A percentile compares a stretch with the other conserved stretches of the same genome.
Conservation (phyloP, 75 land plant genomes). For the Isoetes taiwanensis region DNA sequence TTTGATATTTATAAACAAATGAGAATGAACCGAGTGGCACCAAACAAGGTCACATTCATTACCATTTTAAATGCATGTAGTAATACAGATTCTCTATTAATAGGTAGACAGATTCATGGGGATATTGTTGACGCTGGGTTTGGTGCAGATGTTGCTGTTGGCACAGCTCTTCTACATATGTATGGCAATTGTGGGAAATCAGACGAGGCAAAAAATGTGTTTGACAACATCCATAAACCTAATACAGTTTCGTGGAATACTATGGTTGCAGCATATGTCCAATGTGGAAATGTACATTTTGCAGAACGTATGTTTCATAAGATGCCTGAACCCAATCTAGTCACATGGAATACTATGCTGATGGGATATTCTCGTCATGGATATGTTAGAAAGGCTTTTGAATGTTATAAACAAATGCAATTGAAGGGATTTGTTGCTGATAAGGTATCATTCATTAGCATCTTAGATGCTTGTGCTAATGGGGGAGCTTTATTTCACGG, state of each 20-base stretch:
- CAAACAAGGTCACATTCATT: no score
- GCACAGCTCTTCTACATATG: no score
- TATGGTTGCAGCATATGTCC: not conserved
- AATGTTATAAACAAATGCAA: conserved; percentile 3
- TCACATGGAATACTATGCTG: not conserved
- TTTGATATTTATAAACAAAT: no score
- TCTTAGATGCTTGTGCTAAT: conserved; percentile 4
- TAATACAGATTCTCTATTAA: no score
- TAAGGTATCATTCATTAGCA: not conserved
- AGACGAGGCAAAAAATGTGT: no score
- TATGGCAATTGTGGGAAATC: no score
- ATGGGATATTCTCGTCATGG: conserved; percentile 7
- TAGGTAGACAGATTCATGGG: conserved; percentile 11
- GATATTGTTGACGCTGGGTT: not conserved
- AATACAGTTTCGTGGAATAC: not conserved
- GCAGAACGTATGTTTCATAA: not conserved
- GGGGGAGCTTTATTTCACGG: conserved; percentile 2
- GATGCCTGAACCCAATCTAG: not conserved
- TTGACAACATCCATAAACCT: not conserved
- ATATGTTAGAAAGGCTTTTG: not conserved
- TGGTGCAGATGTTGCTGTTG: no score
- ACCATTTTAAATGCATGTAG: no score
- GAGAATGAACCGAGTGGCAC: no score
- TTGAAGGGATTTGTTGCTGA: not conserved
- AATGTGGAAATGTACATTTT: not conserved